Base-by-base conservation (phyloP, 371 early-diverging fungal genomes). In the Lichtheimia corymbifera region DNA sequence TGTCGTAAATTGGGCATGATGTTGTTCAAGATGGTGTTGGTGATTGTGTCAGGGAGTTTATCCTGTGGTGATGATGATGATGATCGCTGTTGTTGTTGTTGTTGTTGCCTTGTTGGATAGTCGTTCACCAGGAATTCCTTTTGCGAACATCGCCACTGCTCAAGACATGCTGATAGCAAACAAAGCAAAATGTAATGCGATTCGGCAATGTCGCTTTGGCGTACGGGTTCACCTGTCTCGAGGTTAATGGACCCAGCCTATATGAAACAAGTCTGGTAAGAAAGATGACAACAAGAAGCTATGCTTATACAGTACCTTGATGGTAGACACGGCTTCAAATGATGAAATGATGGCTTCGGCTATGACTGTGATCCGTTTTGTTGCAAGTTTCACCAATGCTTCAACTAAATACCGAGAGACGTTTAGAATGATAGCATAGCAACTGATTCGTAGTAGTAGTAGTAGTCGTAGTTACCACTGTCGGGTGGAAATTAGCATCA, bases 181-280 rank as follows among this genome's bases (percentile, higher is more conserved):
- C 57, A 56, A 7, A 56, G 14, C 15, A 56, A 27, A 7, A 56
- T 45, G 17, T 56, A 56, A 13, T 45, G 57, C 4, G 57, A 56
- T 25, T 56, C 20, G 14, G 43, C n/a, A 17, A 56, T 44, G 9
- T 44, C 45, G 17, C 22, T 47, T 22, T 47, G 47, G 47, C 47
- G 47, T 22, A 22, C n/a, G 4, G 47, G 7, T 22, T 47, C 47
- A 22, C 18, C 47, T 0, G 22, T 22, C 22, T 47, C 47, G n/a
- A 22, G 5, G 17, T n/a, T 47, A 7, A 47, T 5, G 2, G 47
- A 22, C 9, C 35, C 35, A 35, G 35, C 35, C 35, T 35, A 28
- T 1, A 4, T 12, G 11, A n/a, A 22, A 15, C 42, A 25, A 17
- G 3, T 2, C 22, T 56, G 28, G n/a, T 45, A 27, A 25, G 25